phyloP scores from a whole-genome alignment of 2,329 filamentous ascomycete species.

The Colletotrichum orbiculare region DNA sequence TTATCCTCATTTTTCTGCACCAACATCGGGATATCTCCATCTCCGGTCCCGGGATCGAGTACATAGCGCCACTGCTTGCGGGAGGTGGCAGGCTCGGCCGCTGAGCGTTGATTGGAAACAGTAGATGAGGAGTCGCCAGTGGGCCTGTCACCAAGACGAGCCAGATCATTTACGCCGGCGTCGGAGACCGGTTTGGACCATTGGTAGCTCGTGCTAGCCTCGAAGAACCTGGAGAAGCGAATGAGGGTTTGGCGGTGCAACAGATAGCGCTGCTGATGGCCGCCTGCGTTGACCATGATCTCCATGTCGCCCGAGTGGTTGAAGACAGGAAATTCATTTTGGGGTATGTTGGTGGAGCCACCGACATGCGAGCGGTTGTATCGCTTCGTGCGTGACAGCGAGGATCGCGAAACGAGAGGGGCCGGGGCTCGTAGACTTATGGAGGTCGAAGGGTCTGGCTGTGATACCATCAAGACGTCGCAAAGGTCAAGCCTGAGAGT shows the following conservation, averaged over 20 bases:
- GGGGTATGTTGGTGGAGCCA: slow-evolving; percentile 73
- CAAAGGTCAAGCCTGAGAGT: slow-evolving; percentile 12
- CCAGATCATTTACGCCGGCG: slow-evolving; percentile 56
- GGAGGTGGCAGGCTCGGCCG: slow-evolving; percentile 44
- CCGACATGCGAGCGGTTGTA: slow-evolving; percentile 86
- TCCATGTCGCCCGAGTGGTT: slow-evolving; percentile 92
- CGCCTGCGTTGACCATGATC: slow-evolving; percentile 77
- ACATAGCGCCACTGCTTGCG: slow-evolving; percentile 85
- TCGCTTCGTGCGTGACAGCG: slow-evolving; percentile 70
- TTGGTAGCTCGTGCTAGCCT: slow-evolving; percentile 83
- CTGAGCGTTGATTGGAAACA: slow-evolving; percentile 31
- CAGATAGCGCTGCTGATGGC: slow-evolving; percentile 84
- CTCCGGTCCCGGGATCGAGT: slow-evolving; percentile 78
- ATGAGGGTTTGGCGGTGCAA: slow-evolving; percentile 88
- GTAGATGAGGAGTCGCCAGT: slow-evolving; percentile 37
- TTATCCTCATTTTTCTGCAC: slow-evolving; percentile 75
- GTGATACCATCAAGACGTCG: slow-evolving; percentile 68
- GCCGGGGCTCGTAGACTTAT: slow-evolving; percentile 69
- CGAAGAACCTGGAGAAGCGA: slow-evolving; percentile 94
- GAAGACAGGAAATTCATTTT: slow-evolving; percentile 95
- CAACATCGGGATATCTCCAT: slow-evolving; percentile 86
- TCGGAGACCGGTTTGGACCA: slow-evolving; percentile 67
- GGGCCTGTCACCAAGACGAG: slow-evolving; percentile 63
- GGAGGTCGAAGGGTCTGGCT: slow-evolving; percentile 65
- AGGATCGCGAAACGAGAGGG: slow-evolving; percentile 73